A percentile compares a stretch with the other conserved stretches of the same genome.
Conservation (phyloP, 371 early-diverging fungal genomes). For the Funneliformis caledonium region DNA sequence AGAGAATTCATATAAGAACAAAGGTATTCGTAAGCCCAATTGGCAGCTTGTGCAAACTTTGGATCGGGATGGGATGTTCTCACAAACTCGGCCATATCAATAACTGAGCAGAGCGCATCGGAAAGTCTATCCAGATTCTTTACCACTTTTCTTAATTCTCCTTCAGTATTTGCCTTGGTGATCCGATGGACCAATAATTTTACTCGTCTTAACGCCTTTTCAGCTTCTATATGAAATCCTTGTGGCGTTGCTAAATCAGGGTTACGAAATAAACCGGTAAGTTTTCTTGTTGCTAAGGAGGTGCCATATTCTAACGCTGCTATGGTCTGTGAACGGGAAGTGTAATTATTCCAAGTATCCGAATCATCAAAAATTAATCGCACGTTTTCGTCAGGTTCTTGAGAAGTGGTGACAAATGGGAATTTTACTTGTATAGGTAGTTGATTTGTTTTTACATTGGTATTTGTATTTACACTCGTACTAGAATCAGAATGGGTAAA, state of each 20-base stretch:
- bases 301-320: neutral
- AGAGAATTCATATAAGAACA: conserved; percentile 89
- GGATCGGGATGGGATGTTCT: conserved; percentile 87
- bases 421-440: neutral
- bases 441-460: neutral
- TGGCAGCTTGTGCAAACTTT: conserved; percentile 74
- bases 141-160: conserved; percentile 68
- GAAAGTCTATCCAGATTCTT: conserved; percentile 88
- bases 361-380: conserved; percentile 27
- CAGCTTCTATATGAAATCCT: conserved; percentile 31
- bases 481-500: neutral
- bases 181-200: conserved; percentile 65
- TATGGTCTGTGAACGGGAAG: neutral
- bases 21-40: conserved; percentile 75
- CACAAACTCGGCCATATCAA: conserved; percentile 93
- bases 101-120: conserved; percentile 87
- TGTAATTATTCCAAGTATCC: neutral
- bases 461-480: neutral
- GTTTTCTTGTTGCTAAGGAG: neutral
- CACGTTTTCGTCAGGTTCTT: neutral
- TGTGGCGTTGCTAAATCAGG: conserved; percentile 28
- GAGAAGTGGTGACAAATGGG: neutral
- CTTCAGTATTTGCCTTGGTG: conserved; percentile 59
- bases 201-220: conserved; percentile 29
- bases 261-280: conserved; percentile 40